These are phyloP conservation scores for Podospora pseudopauciseta DNA, from an alignment of 495 filamentous ascomycete species.

Conservation along the genomic window DNA sequence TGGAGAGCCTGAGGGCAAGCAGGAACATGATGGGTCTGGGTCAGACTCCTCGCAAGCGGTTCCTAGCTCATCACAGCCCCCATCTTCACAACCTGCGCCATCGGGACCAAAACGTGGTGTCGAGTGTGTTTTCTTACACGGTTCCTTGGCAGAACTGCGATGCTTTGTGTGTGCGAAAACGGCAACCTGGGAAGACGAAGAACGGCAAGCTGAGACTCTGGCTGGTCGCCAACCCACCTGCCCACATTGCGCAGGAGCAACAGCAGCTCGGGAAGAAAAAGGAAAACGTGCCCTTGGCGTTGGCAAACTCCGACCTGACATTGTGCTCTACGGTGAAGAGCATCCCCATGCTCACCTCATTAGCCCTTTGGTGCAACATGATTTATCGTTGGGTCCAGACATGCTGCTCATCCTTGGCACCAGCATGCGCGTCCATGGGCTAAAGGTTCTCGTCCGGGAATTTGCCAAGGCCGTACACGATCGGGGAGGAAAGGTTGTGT, in stretches of 20 bases:
- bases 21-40: no score
- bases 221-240: conserved; percentile 61
- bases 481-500: conserved; percentile 60
- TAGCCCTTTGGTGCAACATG: conserved; percentile 58
- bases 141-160: conserved; percentile 55
- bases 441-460: conserved; percentile 63
- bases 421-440: conserved; percentile 63
- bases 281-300: conserved; percentile 62
- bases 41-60: background rate
- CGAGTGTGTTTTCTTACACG: conserved; percentile 65
- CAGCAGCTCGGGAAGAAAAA: conserved; percentile 52
- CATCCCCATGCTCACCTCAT: conserved; percentile 63
- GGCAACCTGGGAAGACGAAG: conserved; percentile 56
- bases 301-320: conserved; percentile 61
- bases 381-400: conserved; percentile 58
- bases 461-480: conserved; percentile 68
- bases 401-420: conserved; percentile 65
- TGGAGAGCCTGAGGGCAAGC: background rate
- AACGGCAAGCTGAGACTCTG: conserved; percentile 46
- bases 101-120: conserved; percentile 42
- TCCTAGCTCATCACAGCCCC: conserved; percentile 4
- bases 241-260: conserved; percentile 53
- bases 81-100: conserved; percentile 10
- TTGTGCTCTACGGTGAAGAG: conserved; percentile 69
- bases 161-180: conserved; percentile 60